Conservation (phyloP, 495 filamentous ascomycete species). For the Neurospora sp. region DNA sequence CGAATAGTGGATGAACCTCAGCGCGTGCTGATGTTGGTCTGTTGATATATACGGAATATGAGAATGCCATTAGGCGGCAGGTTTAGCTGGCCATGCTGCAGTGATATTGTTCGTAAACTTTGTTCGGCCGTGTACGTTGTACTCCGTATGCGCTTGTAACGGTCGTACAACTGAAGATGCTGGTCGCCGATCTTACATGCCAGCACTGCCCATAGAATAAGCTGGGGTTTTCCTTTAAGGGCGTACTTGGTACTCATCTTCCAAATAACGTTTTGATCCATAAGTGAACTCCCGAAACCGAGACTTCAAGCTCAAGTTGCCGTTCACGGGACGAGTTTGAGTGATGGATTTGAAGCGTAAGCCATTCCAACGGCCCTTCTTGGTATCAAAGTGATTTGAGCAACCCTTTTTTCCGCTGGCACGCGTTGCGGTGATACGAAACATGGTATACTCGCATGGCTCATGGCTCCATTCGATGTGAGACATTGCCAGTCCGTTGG, state of each 20-base stretch:
- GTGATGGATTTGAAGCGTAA: background rate
- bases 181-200: background rate
- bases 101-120: background rate
- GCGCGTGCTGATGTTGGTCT: background rate
- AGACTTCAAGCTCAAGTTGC: background rate
- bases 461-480: background rate
- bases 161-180: background rate
- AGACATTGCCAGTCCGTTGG: background rate
- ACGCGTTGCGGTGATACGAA: background rate
- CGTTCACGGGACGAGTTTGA: background rate
- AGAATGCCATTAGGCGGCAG: background rate
- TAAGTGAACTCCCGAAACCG: background rate
- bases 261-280: background rate
- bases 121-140: background rate
- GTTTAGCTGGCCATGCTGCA: background rate
- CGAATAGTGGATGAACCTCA: background rate
- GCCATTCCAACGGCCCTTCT: background rate
- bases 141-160: background rate
- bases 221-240: background rate
- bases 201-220: background rate
- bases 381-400: background rate
- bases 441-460: background rate
- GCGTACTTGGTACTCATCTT: no score
- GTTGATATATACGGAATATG: background rate
- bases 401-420: background rate